Conservation (phyloP, 148 eudicot genomes). For the Arbutus unedo region DNA sequence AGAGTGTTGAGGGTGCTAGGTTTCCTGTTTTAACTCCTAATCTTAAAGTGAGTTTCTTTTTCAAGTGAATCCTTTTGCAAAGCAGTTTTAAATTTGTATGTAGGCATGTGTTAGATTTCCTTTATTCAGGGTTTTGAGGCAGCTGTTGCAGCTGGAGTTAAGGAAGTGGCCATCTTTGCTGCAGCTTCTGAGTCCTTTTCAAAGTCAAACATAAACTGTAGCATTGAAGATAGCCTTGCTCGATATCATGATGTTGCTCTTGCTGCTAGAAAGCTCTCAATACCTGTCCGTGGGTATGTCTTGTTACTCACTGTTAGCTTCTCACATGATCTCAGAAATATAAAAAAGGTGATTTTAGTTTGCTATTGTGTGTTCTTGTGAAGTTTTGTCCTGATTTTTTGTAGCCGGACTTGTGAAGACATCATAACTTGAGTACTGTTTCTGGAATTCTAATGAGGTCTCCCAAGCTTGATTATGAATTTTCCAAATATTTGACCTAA, state of each 20-base stretch:
- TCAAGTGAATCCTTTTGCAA: background rate
- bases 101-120: background rate
- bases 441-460: conserved; percentile 11
- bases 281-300: conserved; percentile 93
- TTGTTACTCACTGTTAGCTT: conserved; percentile 4
- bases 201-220: conserved; percentile 85
- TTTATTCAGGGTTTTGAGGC: conserved; percentile 84
- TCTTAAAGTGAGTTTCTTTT: conserved; percentile 60
- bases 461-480: conserved; percentile 5
- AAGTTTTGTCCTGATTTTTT: background rate
- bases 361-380: background rate
- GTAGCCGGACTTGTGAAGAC: background rate
- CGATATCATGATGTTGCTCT: conserved; percentile 63
- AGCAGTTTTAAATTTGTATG: background rate
- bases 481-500: background rate
- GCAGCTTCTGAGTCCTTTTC: conserved; percentile 98
- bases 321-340: background rate
- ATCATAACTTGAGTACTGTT: background rate
- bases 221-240: conserved; percentile 79
- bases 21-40: conserved; percentile 92
- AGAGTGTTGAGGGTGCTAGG: conserved; percentile 48
- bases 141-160: conserved; percentile 86
- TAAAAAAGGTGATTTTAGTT: background rate
- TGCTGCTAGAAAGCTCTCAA: conserved; percentile 63
- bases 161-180: conserved; percentile 96